Base-by-base conservation (phyloP, 192 early-diverging fungal species). In the Paraglomus brasilianum region DNA sequence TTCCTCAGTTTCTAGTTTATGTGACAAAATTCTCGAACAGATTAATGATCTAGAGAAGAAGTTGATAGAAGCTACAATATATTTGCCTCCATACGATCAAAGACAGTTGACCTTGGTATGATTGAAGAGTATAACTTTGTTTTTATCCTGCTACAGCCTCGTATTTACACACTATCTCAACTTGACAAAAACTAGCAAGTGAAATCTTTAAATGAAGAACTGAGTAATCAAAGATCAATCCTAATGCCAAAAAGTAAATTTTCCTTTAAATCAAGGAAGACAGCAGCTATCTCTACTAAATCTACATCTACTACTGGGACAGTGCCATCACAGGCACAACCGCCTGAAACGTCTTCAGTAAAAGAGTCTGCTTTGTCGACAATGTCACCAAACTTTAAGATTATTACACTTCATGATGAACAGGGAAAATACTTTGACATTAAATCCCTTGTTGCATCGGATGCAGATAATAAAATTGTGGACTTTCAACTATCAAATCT, bases 31-130 rank as follows among this genome's bases (percentile, higher is more conserved):
- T 0, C 63, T 86, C 9, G 69, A 78, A 38, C 71, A 77, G n/a
- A 82, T 88, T 30, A 81, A 80, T 50, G 72, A 71, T 14, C 77
- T 90, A 4, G 82, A 85, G 53, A 88, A 86, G 47, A 70, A 77
- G 4, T 64, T 88, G 15, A 88, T 87, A 5, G 87, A 84, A 48
- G 87, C 88, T 38, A 81, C 81, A 15, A 71, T 74, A 2, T 89
- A 80, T 74, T 77, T 92, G 45, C 88, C 91, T 0, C 49, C 80
- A 17, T 90, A 90, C 70, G 89, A 92, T 75, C 84, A 87, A 72
- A 74, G 87, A 24, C 81, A 85, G 53, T 90, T 78, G 56, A 45
- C 73, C 15, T 66, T 75, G 76, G 89, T 85, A 77, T 50, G 15
- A 66, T 6, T 17, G 4, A 48, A 49, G 17, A 8, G 38, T 62